These are phyloP conservation scores for Pelomyxa schiedti DNA, from an alignment of 78 protist species.

Conservation along the genomic window DNA sequence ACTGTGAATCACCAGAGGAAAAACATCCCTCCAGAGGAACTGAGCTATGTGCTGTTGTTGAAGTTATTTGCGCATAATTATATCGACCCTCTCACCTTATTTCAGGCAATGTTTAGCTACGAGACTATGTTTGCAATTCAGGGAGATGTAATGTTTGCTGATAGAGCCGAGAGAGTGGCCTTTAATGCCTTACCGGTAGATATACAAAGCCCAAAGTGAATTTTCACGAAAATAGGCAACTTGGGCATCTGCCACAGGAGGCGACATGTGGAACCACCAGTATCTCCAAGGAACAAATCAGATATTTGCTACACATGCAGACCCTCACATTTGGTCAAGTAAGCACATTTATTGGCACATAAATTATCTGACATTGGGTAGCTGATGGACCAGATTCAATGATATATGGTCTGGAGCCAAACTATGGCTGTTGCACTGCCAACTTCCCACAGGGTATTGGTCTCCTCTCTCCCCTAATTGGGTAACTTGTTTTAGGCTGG, in stretches of 20 bases:
- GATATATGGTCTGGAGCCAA: conserved; percentile 16
- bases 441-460: conserved; percentile 16
- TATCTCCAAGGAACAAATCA: conserved; percentile 29
- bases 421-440: conserved; percentile 49
- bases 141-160: conserved; percentile 1
- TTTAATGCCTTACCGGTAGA: conserved; percentile 27
- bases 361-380: neutral
- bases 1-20: neutral
- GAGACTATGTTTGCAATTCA: neutral
- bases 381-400: too few relatives aligned
- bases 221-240: too few relatives aligned
- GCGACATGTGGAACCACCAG: conserved; percentile 40
- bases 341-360: conserved; percentile 2
- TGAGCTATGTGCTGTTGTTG: conserved; percentile 31
- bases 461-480: neutral
- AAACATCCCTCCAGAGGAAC: conserved; percentile 28
- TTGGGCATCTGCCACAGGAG: conserved; percentile 36
- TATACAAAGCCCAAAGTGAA: too few relatives aligned
- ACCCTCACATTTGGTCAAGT: conserved; percentile 16
- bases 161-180: conserved; percentile 27
- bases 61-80: conserved; percentile 21
- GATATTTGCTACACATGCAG: neutral
- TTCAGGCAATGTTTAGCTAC: neutral
- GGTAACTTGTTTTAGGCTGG: neutral
- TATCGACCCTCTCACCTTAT: too few relatives aligned